phyloP scores from a whole-genome alignment of 2,329 filamentous ascomycete genomes.

The Pyrenophora seminiperda region DNA sequence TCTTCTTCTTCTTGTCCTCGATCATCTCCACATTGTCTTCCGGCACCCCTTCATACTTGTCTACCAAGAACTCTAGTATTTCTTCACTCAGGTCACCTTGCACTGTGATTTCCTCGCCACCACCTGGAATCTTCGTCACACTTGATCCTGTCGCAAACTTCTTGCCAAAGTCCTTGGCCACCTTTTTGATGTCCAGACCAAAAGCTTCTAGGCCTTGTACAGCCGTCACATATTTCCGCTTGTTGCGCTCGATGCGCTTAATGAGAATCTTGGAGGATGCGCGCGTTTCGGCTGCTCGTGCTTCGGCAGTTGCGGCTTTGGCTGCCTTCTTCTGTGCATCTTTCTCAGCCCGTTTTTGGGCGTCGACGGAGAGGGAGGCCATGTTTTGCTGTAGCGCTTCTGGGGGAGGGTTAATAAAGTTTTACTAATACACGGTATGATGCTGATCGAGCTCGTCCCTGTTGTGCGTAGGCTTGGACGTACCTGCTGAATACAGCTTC shows the following conservation, averaged over 20 bases:
- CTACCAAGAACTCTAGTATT: conserved; percentile 85
- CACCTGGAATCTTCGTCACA: conserved; percentile 85
- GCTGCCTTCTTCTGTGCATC: conserved; percentile 96
- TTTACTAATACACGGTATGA: background rate
- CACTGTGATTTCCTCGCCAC: conserved; percentile 94
- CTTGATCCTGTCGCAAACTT: conserved; percentile 95
- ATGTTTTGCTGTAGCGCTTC: conserved; percentile 80
- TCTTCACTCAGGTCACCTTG: conserved; percentile 97
- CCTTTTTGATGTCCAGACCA: conserved; percentile 90
- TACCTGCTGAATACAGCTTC: conserved; percentile 85
- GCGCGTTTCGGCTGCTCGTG: conserved; percentile 80
- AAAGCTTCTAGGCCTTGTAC: conserved; percentile 91
- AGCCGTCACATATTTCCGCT: conserved; percentile 94
- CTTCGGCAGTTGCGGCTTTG: conserved; percentile 86
- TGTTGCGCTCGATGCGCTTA: conserved; percentile 97
- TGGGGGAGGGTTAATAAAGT: conserved; percentile 17
- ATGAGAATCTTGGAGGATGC: conserved; percentile 84
- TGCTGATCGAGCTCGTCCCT: background rate
- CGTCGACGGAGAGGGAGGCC: conserved; percentile 83
- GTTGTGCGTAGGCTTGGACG: conserved; percentile 24
- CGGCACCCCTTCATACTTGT: conserved; percentile 87
- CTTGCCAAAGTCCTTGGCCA: conserved; percentile 96
- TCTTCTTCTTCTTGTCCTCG: conserved; percentile 95
- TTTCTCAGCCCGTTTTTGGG: conserved; percentile 92
- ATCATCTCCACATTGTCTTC: conserved; percentile 94